Evolutionary conservation across 1,139 yeast species (phyloP).

Genomic region (Saccharomycopsis hybrid): DNA sequence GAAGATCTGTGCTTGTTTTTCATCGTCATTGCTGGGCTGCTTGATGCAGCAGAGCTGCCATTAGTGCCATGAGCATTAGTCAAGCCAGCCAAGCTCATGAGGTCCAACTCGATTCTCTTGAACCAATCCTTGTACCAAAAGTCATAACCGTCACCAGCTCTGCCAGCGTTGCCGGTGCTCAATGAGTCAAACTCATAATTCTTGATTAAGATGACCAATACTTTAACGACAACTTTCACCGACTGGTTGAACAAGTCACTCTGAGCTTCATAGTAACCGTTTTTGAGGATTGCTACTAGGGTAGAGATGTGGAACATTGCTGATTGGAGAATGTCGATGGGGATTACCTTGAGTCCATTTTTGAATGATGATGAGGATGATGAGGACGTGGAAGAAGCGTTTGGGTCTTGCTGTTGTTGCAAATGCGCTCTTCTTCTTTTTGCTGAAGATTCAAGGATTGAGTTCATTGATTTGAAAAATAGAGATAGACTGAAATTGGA

Average conservation of each 20-base stretch:
- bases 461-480: conserved; percentile 5
- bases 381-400: not conserved
- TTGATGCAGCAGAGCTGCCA: not conserved
- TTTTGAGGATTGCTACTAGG: not conserved
- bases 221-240: not conserved
- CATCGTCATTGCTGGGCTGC: not conserved
- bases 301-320: conserved; percentile 4
- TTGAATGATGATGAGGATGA: conserved; percentile 9
- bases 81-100: not conserved
- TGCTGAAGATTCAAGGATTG: conserved; percentile 3
- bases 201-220: conserved; percentile 8
- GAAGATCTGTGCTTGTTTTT: not conserved
- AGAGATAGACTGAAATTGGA: not conserved
- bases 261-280: conserved; percentile 1
- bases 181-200: conserved; percentile 12
- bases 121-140: conserved; percentile 1
- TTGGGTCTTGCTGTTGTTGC: too few relatives aligned
- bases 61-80: not conserved
- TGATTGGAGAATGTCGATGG: conserved; percentile 8
- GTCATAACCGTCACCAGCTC: not conserved
- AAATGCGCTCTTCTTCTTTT: not conserved
- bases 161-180: not conserved
- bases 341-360: conserved; percentile 13
- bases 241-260: conserved; percentile 3
- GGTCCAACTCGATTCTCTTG: not conserved